Conservation (phyloP, 495 filamentous ascomycete genomes). For the Darksidea phi region DNA sequence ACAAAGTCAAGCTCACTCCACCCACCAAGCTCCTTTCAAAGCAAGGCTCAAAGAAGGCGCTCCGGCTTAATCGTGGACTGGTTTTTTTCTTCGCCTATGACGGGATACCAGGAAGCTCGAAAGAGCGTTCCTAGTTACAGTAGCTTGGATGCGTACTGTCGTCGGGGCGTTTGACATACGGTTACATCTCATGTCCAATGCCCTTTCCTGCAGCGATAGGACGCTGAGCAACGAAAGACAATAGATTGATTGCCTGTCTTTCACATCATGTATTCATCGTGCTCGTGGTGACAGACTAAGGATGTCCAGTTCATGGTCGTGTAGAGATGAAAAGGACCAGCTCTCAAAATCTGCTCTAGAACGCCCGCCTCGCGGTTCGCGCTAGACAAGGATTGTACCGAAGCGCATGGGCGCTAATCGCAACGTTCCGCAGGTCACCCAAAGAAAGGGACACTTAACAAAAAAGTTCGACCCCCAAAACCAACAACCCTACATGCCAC, state of each 20-base stretch:
- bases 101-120: constrained; percentile 33
- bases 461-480: constrained; percentile 1
- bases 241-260: no score
- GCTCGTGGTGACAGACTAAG: no score
- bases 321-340: no score
- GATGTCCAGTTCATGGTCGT: no score
- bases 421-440: not conserved
- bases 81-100: constrained; percentile 53
- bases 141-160: constrained; percentile 46
- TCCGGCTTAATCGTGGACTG: constrained; percentile 95
- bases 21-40: constrained; percentile 73
- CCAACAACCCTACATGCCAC: not conserved
- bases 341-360: no score
- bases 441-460: constrained; percentile 28
- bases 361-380: not conserved
- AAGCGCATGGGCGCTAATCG: constrained; percentile 3
- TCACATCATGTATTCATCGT: no score
- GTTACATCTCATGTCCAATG: not conserved
- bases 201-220: no score
- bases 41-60: constrained; percentile 71
- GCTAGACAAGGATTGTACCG: not conserved
- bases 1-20: constrained; percentile 92
- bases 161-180: constrained; percentile 55
- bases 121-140: constrained; percentile 35
- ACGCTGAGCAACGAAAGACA: no score